These are phyloP conservation scores for Zygosaccharomyces lentus DNA, from an alignment of 805 yeast species.

Conservation along the genomic window DNA sequence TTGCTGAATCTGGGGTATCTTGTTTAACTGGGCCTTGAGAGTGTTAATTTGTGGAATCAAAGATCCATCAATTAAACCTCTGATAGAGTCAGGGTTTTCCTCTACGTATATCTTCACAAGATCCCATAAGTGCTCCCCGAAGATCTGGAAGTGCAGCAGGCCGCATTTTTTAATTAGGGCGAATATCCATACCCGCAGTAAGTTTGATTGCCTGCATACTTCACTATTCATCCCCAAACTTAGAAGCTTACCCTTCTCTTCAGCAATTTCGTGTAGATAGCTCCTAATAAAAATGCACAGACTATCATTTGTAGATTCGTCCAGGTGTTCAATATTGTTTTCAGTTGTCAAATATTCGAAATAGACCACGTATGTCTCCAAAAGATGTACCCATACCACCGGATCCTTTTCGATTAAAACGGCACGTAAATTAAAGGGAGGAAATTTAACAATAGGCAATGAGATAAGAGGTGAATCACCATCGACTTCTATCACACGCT, in stretches of 20 bases:
- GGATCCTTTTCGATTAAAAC: constrained; percentile 81
- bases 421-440: constrained; percentile 70
- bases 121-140: constrained; percentile 62
- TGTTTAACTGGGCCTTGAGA: constrained; percentile 32
- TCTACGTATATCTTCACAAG: constrained; percentile 52
- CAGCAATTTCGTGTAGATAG: constrained; percentile 56
- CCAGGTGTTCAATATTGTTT: constrained; percentile 39
- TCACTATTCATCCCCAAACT: constrained; percentile 73
- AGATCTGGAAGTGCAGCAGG: constrained; percentile 50
- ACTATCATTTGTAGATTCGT: constrained; percentile 55
- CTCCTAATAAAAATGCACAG: constrained; percentile 51
- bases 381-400: constrained; percentile 71
- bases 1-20: constrained; percentile 46
- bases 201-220: constrained; percentile 49
- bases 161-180: constrained; percentile 50
- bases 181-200: constrained; percentile 48
- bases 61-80: constrained; percentile 54
- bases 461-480: constrained; percentile 21
- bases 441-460: constrained; percentile 63
- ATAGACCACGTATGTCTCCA: constrained; percentile 57
- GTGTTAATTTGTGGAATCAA: constrained; percentile 29
- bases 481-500: constrained; percentile 19
- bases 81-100: constrained; percentile 41
- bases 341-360: constrained; percentile 44
- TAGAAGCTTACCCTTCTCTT: constrained; percentile 55